Base-by-base conservation (phyloP, 2,329 filamentous ascomycete species). In the Helotiales sp. region DNA sequence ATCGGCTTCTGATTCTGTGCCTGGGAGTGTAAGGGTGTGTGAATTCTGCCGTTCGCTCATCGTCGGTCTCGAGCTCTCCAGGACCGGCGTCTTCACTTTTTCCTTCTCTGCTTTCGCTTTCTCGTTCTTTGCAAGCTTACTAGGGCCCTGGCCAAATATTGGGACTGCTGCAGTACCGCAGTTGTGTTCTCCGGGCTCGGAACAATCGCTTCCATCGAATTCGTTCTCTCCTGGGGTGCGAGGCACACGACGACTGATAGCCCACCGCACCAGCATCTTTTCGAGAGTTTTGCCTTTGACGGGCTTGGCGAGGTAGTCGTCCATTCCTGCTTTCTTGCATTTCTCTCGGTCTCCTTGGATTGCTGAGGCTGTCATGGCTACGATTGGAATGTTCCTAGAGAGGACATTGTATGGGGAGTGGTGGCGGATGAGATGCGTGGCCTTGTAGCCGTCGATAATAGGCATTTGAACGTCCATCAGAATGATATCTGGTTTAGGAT, bases 331-430 rank as follows among this genome's bases (percentile, higher is more conserved):
- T 60, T 80, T 81, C 59, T 83, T 81, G 68, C 88, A 91, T 69
- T 90, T 91, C 69, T 91, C 88, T 49, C 81, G 79, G 66, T 92
- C 89, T 4, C 89, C 89, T 68, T 90, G 87, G 38, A 91, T 91
- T 0, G 89, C 89, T 3, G 85, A 89, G 4, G 88, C 89, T 0
- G 89, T 92, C 87, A 92, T 90, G n/a, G 89, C 89, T 34, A 92
- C 85, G 51, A 92, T 90, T 0, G 88, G 88, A 5, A 90, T 85
- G 42, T 85, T 77, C 54, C 80, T 77, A 3, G 84, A 77, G 52
- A 82, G 80, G 2, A 75, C 67, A 38, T 81, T 85, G 72, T 89
- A 91, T 0, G 87, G 85, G 1, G 80, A 69, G 63, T 89, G 84
- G 55, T 88, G 86, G 15, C 89, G 81, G 46, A 93, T 80, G 9